These are phyloP conservation scores for Alnus glutinosa DNA, from an alignment of 306 rosid genomes.

Conservation along the genomic window DNA sequence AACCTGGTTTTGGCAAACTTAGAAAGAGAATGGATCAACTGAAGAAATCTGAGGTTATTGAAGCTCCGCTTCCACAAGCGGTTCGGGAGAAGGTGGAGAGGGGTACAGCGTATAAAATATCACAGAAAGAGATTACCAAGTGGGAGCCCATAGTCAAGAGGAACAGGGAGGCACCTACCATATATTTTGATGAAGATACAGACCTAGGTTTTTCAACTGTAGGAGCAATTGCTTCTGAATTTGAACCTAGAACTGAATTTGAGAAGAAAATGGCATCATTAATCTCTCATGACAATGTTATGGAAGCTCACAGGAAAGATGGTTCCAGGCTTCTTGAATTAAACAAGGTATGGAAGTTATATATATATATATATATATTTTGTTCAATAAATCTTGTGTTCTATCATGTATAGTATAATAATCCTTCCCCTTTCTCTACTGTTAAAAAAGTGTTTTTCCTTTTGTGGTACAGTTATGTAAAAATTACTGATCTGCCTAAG, in stretches of 20 bases:
- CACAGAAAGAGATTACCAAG: constrained; percentile 62
- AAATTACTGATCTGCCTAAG: constrained; percentile 5
- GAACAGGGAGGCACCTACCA: constrained; percentile 76
- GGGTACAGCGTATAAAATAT: constrained; percentile 53
- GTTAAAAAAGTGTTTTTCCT: constrained; percentile 5
- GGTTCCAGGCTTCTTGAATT: constrained; percentile 85
- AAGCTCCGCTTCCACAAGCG: constrained; percentile 68
- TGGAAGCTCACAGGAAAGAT: constrained; percentile 81
- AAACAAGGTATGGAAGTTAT: constrained; percentile 54
- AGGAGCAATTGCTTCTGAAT: constrained; percentile 88
- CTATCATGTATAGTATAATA: constrained; percentile 13
- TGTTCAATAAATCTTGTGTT: neutral
- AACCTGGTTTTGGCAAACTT: constrained; percentile 59
- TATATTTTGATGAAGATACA: constrained; percentile 59
- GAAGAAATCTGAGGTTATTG: constrained; percentile 46
- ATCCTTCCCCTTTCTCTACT: neutral
- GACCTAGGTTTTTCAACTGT: constrained; percentile 75
- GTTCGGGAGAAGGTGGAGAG: constrained; percentile 67
- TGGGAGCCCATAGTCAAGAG: constrained; percentile 79
- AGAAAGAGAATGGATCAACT: constrained; percentile 45
- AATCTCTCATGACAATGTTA: constrained; percentile 47
- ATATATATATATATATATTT: neutral
- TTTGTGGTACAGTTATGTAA: constrained; percentile 4
- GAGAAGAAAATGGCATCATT: constrained; percentile 85
- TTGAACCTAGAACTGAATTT: constrained; percentile 82